Conservation (phyloP, 108 stramenopile genomes). For the Fragilaria radians region DNA sequence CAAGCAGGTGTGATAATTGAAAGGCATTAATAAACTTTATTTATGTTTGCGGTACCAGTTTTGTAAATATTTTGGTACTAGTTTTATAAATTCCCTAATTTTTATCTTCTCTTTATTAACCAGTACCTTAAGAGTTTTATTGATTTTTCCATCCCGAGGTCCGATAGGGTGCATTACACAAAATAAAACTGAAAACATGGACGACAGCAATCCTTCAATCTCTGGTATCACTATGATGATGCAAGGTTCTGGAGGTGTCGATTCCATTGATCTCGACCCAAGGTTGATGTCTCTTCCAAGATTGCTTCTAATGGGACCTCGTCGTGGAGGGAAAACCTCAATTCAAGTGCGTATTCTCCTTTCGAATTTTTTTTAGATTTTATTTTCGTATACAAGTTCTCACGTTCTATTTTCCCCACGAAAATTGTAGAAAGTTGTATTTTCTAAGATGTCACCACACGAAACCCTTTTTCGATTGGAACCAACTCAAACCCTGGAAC, state of each 20-base stretch:
- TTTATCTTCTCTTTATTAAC: too few relatives aligned
- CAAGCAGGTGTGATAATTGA: too few relatives aligned
- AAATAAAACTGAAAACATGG: too few relatives aligned
- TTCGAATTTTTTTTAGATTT: conserved; percentile 1
- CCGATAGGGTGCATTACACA: too few relatives aligned
- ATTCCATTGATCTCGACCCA: conserved; percentile 63
- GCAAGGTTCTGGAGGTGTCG: neutral
- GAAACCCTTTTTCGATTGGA: conserved; percentile 97
- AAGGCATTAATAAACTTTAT: too few relatives aligned
- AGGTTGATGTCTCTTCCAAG: conserved; percentile 76
- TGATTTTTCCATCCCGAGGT: too few relatives aligned
- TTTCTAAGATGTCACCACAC: conserved; percentile 99
- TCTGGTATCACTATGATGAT: conserved; percentile 1
- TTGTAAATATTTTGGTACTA: too few relatives aligned
- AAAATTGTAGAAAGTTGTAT: conserved; percentile 80
- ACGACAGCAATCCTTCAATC: neutral
- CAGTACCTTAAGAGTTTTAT: too few relatives aligned
- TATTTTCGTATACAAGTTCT: neutral
- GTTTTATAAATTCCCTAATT: too few relatives aligned
- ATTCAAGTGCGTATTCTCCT: conserved; percentile 52
- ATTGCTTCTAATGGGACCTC: conserved; percentile 94
- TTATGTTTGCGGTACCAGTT: too few relatives aligned
- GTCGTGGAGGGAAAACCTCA: conserved; percentile 86
- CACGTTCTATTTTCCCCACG: neutral
- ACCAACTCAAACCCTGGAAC: conserved; percentile 65